These are phyloP conservation scores for Simmondsia chinensis DNA, from an alignment of 148 eudicot species.

Conservation along the genomic window DNA sequence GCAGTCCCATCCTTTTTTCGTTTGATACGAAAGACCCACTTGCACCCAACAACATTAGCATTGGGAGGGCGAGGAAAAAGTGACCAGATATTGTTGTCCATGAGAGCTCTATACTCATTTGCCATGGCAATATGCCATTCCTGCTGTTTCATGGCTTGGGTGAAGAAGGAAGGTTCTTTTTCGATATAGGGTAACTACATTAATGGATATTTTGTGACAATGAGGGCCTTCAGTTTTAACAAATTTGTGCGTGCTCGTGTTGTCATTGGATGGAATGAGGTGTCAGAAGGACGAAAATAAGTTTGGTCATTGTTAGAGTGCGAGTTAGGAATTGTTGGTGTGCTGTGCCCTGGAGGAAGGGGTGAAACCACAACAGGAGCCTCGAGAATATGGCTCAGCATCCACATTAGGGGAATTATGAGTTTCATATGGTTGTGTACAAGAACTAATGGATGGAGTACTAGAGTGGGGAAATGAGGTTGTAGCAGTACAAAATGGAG, in stretches of 20 bases:
- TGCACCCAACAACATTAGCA: slow-evolving; percentile 7
- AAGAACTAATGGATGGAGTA: too few species aligned
- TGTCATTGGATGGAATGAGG: neutral
- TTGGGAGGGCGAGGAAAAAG: slow-evolving; percentile 3
- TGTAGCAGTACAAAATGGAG: neutral
- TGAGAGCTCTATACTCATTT: neutral
- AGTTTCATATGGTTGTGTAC: too few species aligned
- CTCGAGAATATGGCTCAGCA: too few species aligned
- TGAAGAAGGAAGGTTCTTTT: neutral
- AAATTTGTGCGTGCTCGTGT: slow-evolving; percentile 1
- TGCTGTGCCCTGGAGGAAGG: neutral
- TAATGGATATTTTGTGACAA: neutral
- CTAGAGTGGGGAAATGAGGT: neutral
- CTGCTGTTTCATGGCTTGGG: neutral
- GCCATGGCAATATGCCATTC: slow-evolving; percentile 1
- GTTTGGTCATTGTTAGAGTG: too few species aligned
- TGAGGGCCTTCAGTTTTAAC: slow-evolving; percentile 3
- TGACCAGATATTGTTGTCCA: slow-evolving; percentile 1
- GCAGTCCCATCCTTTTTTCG: slow-evolving; percentile 1
- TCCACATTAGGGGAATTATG: too few species aligned
- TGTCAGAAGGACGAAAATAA: neutral
- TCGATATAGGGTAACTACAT: neutral
- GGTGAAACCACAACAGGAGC: neutral
- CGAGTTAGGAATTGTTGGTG: neutral
- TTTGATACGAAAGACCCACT: slow-evolving; percentile 11